Base-by-base conservation (phyloP, 192 early-diverging fungal species). In the Radiomyces spectabilis region DNA sequence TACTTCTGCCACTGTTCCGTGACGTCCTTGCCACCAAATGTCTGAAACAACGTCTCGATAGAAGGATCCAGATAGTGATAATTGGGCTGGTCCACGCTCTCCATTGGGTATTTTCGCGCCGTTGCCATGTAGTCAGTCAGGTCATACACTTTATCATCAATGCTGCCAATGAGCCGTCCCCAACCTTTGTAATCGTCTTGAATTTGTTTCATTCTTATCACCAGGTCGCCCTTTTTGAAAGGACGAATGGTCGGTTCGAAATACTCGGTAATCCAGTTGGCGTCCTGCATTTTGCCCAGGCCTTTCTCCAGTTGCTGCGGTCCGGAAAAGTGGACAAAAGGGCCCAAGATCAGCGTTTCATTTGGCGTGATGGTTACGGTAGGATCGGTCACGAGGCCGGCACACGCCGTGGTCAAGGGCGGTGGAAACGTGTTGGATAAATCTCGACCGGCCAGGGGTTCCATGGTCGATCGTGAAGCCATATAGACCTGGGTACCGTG, bases 71-170 rank as follows among this genome's bases (percentile, higher is more conserved):
- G 52, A 61, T 78, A 86, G 35, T 74, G 74, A 46, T 76, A 79
- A 15, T 82, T 78, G 1, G 73, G 63, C 1, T 69, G 51, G 8
- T 57, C 63, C 1, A 63, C 51, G 4, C 25, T 56, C 13, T 63
- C 61, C 25, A 68, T 59, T 8, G 65, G 64, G 27, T 75, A 67
- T 0, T 69, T 67, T 18, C 49, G 66, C 37, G 72, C 72, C 13
- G 72, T 75, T 24, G 43, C 60, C 61, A 84, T 82, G 52, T 87
- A 87, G 35, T 76, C 54, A 10, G 72, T 74, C 25, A 87, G 59
- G 58, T 85, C 84, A 46, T 84, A 87, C 9, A 87, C 77, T 16
- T 73, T 71, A 24, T 76, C 66, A 32, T 87, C 73, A 46, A 87
- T 78, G n/a, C 78, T 64, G 6, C 74, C 69, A 72, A 75, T 79